Conservation (phyloP, 192 early-diverging fungal genomes). For the Linnemannia elongata region DNA sequence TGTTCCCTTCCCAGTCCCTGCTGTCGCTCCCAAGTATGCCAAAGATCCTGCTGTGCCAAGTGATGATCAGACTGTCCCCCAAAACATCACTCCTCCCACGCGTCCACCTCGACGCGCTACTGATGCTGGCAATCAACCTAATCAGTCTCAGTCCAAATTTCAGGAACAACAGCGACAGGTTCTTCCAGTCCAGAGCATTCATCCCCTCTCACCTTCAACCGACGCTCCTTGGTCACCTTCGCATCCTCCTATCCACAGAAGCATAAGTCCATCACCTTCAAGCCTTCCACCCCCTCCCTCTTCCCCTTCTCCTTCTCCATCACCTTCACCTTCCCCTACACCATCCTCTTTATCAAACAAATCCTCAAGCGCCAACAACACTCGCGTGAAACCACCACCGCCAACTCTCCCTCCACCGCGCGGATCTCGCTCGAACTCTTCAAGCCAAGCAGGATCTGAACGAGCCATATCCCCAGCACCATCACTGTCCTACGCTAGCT, state of each 20-base stretch:
- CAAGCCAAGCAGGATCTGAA: not conserved
- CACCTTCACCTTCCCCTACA: not conserved
- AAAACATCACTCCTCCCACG: not conserved
- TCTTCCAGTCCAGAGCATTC: not conserved
- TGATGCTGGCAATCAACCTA: not conserved
- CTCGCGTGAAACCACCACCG: not conserved
- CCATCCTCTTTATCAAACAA: not conserved
- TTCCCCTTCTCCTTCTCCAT: not conserved
- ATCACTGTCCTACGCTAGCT: conserved; percentile 21
- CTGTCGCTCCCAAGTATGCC: not conserved
- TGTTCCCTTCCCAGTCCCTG: not conserved
- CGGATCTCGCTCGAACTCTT: not conserved
- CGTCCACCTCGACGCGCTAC: not conserved
- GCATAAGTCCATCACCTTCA: not conserved
- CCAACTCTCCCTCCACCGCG: not conserved
- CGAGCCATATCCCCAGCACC: conserved; percentile 16
- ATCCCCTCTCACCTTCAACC: not conserved
- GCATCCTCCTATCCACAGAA: not conserved
- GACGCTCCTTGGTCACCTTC: not conserved
- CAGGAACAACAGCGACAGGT: not conserved
- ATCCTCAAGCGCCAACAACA: not conserved
- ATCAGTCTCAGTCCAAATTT: not conserved
- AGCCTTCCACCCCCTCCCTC: not conserved
- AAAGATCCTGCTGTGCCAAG: not conserved
- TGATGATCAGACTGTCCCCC: not conserved